Base-by-base conservation (phyloP, 306 rosid genomes). In the Vicia villosa region DNA sequence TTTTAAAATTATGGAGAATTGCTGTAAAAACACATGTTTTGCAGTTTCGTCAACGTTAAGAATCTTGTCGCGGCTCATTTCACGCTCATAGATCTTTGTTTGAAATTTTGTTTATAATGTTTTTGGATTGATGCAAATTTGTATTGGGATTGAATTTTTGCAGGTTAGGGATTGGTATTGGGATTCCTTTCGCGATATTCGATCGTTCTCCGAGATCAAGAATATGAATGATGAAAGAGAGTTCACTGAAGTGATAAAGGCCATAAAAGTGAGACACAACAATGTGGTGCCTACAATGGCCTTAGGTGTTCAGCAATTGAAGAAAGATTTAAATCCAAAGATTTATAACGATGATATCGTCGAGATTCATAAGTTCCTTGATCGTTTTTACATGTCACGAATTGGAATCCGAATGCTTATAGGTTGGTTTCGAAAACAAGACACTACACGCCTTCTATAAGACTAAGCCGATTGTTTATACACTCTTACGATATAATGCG, bases 341-440 rank as follows among this genome's bases (percentile, higher is more conserved):
- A 81, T 85, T 22, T 78, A 68, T 20, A 66, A 80, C 10, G 77
- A 81, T 73, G 97, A 86, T 83, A 88, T 82, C 37, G 85, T 70
- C 32, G 99, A 87, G 81, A 94, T 94, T 79, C 92, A 94, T 59
- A 92, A 89, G 60, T 94, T 94, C 78, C 83, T 94, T 56, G 99
- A 94, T 66, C 96, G 97, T 42, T 94, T 94, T 73, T 94, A 94
- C 91, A 66, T 94, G 99, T 91, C 99, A 8, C 86, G 99, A 83
- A 94, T 94, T 67, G 99, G 99, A 75, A 91, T 94, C 63, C 99
- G 99, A 3, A 91, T 94, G 99, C 96, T 94, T 24, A 94, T 94
- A 15, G 97, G 98, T 94, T 62, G 63, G 82, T 69, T 34, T 34
- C 37, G 10, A 7, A 34, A 34, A 34, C 8, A 34, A n/a, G n/a